Evolutionary conservation across 306 rosid species (phyloP).

Genomic region (Leucaena leucocephala): DNA sequence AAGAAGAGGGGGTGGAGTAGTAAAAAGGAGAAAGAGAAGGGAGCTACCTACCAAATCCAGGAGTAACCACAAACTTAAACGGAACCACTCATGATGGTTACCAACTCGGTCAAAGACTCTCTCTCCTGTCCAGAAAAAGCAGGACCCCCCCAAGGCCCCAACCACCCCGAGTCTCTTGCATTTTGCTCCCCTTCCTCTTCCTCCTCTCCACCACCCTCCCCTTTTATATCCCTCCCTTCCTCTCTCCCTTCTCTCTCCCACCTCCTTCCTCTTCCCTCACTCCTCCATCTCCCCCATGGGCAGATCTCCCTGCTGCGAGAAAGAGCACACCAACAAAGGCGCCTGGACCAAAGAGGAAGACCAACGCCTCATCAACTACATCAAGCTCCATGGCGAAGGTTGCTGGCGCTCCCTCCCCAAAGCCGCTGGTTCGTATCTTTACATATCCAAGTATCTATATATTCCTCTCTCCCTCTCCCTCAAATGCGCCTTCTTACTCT

Average conservation of each 20-base stretch:
- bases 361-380: slow-evolving; percentile 50
- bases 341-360: slow-evolving; percentile 77
- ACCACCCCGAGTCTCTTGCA: slow-evolving; percentile 44
- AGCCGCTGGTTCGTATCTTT: slow-evolving; percentile 51
- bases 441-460: neutral
- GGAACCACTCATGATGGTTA: slow-evolving; percentile 51
- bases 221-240: neutral
- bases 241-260: neutral
- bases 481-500: neutral
- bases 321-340: slow-evolving; percentile 55
- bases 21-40: neutral
- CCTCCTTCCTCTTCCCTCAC: neutral
- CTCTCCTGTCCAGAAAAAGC: slow-evolving; percentile 19
- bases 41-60: slow-evolving; percentile 52
- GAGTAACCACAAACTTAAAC: slow-evolving; percentile 36
- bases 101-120: slow-evolving; percentile 59
- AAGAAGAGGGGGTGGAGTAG: too few relatives aligned
- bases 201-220: slow-evolving; percentile 20
- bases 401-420: slow-evolving; percentile 66
- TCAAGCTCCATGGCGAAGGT: slow-evolving; percentile 56
- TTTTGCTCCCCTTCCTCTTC: neutral
- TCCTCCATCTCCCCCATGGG: slow-evolving; percentile 31
- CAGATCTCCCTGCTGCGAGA: slow-evolving; percentile 61
- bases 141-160: neutral
- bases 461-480: neutral